phyloP scores from a whole-genome alignment of 805 yeast species.

The Candida xyloterini region DNA sequence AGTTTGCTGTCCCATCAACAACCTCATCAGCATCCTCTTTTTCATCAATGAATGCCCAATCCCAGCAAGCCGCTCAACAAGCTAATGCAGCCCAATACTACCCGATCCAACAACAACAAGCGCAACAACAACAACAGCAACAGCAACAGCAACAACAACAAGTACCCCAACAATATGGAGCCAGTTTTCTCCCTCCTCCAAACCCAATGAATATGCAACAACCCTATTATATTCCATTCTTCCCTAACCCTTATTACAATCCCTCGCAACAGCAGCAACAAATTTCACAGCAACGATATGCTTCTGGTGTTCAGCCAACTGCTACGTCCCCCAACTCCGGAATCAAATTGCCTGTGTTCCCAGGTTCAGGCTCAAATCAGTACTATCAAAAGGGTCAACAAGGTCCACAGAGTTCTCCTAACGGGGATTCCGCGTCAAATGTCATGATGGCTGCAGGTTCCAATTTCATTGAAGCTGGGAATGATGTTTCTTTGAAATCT shows the following conservation, averaged over 20 bases:
- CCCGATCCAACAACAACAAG: conserved; percentile 13
- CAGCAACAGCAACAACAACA: conserved; percentile 13
- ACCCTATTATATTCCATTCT: conserved; percentile 25
- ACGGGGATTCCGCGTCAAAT: conserved; percentile 3
- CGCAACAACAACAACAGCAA: conserved; percentile 7
- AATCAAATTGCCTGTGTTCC: conserved; percentile 16
- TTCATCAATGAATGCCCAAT: conserved; percentile 10
- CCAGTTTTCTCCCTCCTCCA: conserved; percentile 27
- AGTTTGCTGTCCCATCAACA: conserved; percentile 9
- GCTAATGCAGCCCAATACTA: conserved; percentile 18
- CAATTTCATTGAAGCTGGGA: conserved; percentile 12
- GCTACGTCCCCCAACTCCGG: conserved; percentile 12
- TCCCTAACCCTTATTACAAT: conserved; percentile 22
- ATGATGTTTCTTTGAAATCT: conserved; percentile 10
- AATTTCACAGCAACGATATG: conserved; percentile 22
- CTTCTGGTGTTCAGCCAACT: conserved; percentile 14
- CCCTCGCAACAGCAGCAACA: conserved; percentile 23
- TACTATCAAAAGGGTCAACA: conserved; percentile 15
- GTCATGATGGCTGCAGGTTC: conserved; percentile 3
- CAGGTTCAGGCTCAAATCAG: conserved; percentile 9
- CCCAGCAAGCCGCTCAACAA: conserved; percentile 15
- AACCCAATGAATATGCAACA: conserved; percentile 25
- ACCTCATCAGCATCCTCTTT: conserved; percentile 9
- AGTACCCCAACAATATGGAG: conserved; percentile 21
- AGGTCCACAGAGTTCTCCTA: conserved; percentile 10